Base-by-base conservation (phyloP, 371 early-diverging fungal species). In the Fennellomyces sp. region DNA sequence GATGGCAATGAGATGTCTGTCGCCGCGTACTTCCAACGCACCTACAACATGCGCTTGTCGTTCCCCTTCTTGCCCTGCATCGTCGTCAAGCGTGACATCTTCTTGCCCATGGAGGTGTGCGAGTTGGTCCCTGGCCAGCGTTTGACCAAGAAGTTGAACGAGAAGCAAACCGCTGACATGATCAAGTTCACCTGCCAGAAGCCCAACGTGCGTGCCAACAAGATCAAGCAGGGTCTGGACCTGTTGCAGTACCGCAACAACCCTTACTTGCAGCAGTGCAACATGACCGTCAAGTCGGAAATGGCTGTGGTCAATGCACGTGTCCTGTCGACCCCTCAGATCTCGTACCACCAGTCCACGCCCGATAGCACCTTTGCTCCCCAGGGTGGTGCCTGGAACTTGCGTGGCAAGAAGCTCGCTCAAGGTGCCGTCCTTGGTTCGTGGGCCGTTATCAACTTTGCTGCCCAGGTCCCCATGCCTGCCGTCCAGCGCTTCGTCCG, bases 91-190 rank as follows among this genome's bases (percentile, higher is more conserved):
- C 72, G 77, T 2, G 65, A 74, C 19, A 67, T 78, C 21, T 84
- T 78, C 58, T 70, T 97, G 28, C 97, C 98, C 27, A 83, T 97
- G 79, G 97, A 97, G 73, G 83, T 95, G 28, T 96, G 97, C 73
- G 81, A 84, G 26, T 73, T 97, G 17, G 69, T 87, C 28, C 81
- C 84, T 41, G 94, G 92, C 39, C 95, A 94, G 76, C 85, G 92
- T 26, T 85, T 84, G 65, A 68, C 78, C 55, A 80, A 90, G 64
- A 92, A 93, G 69, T 72, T 94, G 19, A 88, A 91, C 64, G 94
- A 93, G 41, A 79, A 76, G 29, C 90, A 96, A 80, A 95, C 95
- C 0, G 88, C 93, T 0, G 93, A 94, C 53, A 95, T 96, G 94
- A 94, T 97, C 72, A 90, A 85, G 62, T 92, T 93, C 66, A 91